phyloP scores from a whole-genome alignment of 139 green algal species.

The Dunaliella primolecta region DNA sequence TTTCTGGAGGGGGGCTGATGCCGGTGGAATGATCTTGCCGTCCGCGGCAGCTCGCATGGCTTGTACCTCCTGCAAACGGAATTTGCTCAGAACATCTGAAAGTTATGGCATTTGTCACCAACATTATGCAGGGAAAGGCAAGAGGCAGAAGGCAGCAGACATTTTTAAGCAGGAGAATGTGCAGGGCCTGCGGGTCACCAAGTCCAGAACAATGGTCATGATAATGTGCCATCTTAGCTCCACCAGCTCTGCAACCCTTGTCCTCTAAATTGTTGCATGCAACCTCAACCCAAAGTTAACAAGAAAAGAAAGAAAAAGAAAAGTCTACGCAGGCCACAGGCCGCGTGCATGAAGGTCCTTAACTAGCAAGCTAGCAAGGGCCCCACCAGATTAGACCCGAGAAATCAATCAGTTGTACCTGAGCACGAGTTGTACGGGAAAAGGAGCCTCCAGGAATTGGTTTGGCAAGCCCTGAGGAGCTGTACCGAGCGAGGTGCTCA shows the following conservation, averaged over 20 bases:
- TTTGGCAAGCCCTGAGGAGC: slow-evolving; percentile 19
- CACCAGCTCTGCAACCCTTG: not conserved
- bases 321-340: too few relatives aligned
- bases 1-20: not conserved
- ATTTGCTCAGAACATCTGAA: too few relatives aligned
- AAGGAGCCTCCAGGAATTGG: slow-evolving; percentile 21
- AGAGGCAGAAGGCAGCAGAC: too few relatives aligned
- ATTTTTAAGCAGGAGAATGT: too few relatives aligned
- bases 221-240: not conserved
- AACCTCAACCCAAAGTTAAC: not conserved
- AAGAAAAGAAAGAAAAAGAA: too few relatives aligned
- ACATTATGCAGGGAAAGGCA: too few relatives aligned
- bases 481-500: slow-evolving; percentile 10
- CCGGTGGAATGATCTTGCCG: slow-evolving; percentile 25
- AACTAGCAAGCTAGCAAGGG: not conserved
- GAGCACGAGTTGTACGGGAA: slow-evolving; percentile 2
- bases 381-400: not conserved
- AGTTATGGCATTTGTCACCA: too few relatives aligned
- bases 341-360: too few relatives aligned
- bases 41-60: slow-evolving; percentile 16
- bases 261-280: not conserved
- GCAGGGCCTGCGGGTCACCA: too few relatives aligned
- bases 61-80: slow-evolving; percentile 8
- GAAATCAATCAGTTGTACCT: slow-evolving; percentile 10
- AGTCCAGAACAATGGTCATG: not conserved